phyloP scores from a whole-genome alignment of 2,329 filamentous ascomycete species.

The Neofusicoccum kwambonambiense region DNA sequence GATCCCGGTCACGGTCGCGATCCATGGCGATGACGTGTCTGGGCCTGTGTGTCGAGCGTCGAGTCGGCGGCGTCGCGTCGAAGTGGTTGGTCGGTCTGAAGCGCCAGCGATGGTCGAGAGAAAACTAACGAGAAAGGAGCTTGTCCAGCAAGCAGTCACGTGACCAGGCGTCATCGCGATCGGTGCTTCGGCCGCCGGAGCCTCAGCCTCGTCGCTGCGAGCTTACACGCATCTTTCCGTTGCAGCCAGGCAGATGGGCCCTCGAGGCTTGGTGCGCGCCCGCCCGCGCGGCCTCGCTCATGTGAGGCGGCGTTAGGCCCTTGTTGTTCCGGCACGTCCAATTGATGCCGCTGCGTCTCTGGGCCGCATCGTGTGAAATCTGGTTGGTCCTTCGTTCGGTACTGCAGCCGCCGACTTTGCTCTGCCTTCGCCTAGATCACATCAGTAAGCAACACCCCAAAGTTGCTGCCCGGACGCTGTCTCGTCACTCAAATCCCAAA shows the following conservation, averaged over 20 bases:
- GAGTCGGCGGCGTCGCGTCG: slow-evolving; percentile 8
- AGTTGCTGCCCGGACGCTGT: background rate
- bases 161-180: slow-evolving; percentile 18
- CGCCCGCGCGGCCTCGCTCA: background rate
- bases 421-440: background rate
- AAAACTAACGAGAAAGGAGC: slow-evolving; percentile 19
- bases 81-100: slow-evolving; percentile 9
- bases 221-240: background rate
- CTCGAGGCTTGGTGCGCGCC: background rate
- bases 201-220: background rate
- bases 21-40: slow-evolving; percentile 21
- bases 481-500: background rate
- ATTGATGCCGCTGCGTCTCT: background rate
- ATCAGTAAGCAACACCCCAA: background rate
- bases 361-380: slow-evolving; percentile 11
- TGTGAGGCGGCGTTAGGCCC: background rate
- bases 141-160: slow-evolving; percentile 1
- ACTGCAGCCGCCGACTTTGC: background rate
- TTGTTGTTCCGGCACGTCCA: slow-evolving; percentile 3
- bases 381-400: slow-evolving; percentile 6
- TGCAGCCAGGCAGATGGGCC: background rate
- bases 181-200: background rate
- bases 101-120: slow-evolving; percentile 1
- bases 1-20: slow-evolving; percentile 38
- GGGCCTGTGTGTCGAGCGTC: background rate